These are phyloP conservation scores for Daldinia vernicosa DNA, from an alignment of 495 filamentous ascomycete species.

Conservation along the genomic window DNA sequence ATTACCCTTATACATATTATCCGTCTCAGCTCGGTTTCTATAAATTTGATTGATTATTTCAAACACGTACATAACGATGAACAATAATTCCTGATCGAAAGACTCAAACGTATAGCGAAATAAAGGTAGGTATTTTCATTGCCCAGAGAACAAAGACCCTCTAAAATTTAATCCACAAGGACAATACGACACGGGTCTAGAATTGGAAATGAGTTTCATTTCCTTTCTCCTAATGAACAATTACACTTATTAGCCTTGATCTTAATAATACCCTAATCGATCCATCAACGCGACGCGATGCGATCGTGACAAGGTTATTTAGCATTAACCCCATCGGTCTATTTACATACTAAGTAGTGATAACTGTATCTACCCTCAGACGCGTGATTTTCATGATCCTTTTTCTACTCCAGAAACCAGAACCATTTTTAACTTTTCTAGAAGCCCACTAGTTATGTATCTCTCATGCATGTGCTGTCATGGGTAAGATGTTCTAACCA, in stretches of 20 bases:
- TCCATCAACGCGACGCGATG: not conserved
- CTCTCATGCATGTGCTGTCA: conserved; percentile 24
- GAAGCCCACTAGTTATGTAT: conserved; percentile 29
- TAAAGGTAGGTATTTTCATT: not conserved
- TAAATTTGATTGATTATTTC: not conserved
- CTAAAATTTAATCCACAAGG: conserved; percentile 29
- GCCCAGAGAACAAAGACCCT: not conserved
- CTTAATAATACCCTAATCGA: not conserved
- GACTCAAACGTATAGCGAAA: not conserved
- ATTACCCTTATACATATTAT: not conserved
- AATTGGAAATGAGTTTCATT: conserved; percentile 41
- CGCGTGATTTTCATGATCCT: not conserved
- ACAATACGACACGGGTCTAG: conserved; percentile 36
- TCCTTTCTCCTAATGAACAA: conserved; percentile 15
- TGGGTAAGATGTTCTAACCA: conserved; percentile 16
- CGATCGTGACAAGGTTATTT: conserved; percentile 2
- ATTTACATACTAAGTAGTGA: not conserved
- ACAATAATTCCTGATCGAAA: not conserved
- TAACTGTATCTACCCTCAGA: not conserved
- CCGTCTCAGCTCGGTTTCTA: not conserved
- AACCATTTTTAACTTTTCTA: conserved; percentile 39
- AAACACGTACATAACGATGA: not conserved
- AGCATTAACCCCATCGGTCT: not conserved
- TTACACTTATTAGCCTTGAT: not conserved
- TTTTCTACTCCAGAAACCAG: conserved; percentile 9